phyloP scores from a whole-genome alignment of 2,329 filamentous ascomycete genomes.

The Ophiostoma angusticollis region DNA sequence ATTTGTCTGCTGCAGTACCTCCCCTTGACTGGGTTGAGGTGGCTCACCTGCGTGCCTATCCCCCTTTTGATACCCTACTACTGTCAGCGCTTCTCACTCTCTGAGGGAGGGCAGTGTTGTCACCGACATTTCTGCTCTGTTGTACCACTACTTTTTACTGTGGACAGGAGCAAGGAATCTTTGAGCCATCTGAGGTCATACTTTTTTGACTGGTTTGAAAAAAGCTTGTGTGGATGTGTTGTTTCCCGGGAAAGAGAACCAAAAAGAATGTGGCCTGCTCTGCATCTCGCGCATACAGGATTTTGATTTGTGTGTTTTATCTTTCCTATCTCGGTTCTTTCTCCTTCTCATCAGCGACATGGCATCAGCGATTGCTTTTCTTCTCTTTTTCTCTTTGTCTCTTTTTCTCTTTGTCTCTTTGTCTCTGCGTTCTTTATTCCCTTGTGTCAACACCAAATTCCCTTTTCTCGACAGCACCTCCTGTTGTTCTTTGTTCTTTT shows the following conservation, averaged over 20 bases:
- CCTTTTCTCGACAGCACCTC: neutral
- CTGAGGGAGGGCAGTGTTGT: too few relatives aligned
- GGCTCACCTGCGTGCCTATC: too few relatives aligned
- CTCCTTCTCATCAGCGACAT: slow-evolving; percentile 26
- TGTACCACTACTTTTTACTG: slow-evolving; percentile 11
- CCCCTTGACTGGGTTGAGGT: slow-evolving; percentile 8
- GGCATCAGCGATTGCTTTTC: slow-evolving; percentile 34
- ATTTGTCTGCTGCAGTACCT: slow-evolving; percentile 1
- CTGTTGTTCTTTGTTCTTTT: neutral
- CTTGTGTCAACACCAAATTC: slow-evolving; percentile 1
- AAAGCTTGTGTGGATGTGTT: slow-evolving; percentile 16
- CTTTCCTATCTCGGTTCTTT: slow-evolving; percentile 16
- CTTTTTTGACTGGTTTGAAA: slow-evolving; percentile 9
- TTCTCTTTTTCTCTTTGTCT: slow-evolving; percentile 20
- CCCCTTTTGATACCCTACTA: slow-evolving; percentile 13
- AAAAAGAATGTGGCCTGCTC: slow-evolving; percentile 31
- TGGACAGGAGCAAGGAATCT: slow-evolving; percentile 6
- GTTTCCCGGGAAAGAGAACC: slow-evolving; percentile 22
- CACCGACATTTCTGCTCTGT: slow-evolving; percentile 11
- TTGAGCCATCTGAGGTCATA: slow-evolving; percentile 6
- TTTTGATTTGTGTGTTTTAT: slow-evolving; percentile 20
- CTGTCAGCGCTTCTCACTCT: too few relatives aligned
- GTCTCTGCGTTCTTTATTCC: neutral
- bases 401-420: slow-evolving; percentile 17
- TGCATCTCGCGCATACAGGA: slow-evolving; percentile 30